These are phyloP conservation scores for Zea luxurians DNA, from an alignment of 176 grass and related monocot genomes.

Conservation along the genomic window DNA sequence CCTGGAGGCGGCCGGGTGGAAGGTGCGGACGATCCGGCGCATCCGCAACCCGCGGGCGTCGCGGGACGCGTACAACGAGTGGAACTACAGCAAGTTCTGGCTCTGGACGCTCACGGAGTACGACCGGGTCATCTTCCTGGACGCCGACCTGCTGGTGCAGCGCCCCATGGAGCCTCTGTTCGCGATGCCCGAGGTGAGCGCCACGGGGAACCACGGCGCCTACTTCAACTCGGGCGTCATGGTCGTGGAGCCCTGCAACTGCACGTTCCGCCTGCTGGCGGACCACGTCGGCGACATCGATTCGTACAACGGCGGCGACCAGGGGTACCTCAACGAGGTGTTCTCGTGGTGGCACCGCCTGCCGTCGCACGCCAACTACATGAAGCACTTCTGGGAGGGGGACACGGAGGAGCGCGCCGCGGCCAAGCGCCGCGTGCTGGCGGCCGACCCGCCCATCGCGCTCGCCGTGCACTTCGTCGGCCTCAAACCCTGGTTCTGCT, in stretches of 20 bases:
- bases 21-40: conserved; percentile 29
- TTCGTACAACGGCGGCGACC: conserved; percentile 64
- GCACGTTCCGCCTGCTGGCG: conserved; percentile 53
- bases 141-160: conserved; percentile 60
- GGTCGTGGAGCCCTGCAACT: conserved; percentile 60
- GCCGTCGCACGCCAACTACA: conserved; percentile 52
- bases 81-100: conserved; percentile 69
- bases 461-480: conserved; percentile 63
- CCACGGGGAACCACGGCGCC: conserved; percentile 45
- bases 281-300: conserved; percentile 45
- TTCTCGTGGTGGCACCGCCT: conserved; percentile 68
- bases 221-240: conserved; percentile 61
- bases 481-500: conserved; percentile 66
- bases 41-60: conserved; percentile 49
- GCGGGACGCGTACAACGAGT: conserved; percentile 49
- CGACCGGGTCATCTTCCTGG: conserved; percentile 45
- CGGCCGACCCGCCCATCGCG: conserved; percentile 47
- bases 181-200: conserved; percentile 48
- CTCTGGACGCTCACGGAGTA: conserved; percentile 58
- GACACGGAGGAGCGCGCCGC: conserved; percentile 39
- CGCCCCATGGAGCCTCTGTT: conserved; percentile 40
- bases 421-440: conserved; percentile 29
- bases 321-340: conserved; percentile 65
- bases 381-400: conserved; percentile 64
- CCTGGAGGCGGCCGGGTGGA: conserved; percentile 45